Evolutionary conservation across 1,284 basidiomycete species (phyloP), one percentile per base, ranked within the genome.

Genomic region (Leccinum subrobustum): DNA sequence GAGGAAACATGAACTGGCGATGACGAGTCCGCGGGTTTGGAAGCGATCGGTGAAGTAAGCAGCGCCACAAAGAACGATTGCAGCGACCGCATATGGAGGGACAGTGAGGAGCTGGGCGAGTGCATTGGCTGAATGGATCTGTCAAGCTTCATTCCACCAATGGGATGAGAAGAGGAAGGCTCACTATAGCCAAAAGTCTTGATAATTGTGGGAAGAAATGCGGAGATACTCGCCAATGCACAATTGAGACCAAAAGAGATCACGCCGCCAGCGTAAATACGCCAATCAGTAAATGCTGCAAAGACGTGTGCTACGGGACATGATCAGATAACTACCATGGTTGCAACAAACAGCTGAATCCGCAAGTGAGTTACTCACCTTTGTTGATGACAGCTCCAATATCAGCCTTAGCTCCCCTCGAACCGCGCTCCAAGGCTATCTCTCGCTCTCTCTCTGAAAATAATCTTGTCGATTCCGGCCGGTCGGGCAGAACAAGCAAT

Each of bases 201-300:
- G 63, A 93, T 85, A 66, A 94, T 93, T 1, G 92, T 94, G 1
- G 93, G 93, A 42, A 95, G 76, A 76, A 95, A 95, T 0, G 91
- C 93, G 14, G 87, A 86, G 52, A 92, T 91, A 4, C 88, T 89
- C 6, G 90, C 89, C 9, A 94, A 77, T 6, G 87, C 87, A 55
- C 87, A 83, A 73, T 95, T 95, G 64, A 92, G 78, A 42, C 89
- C 90, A 65, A 91, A 92, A 72, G 91, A 92, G 57, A 89, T 83
- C 7, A 85, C 77, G 0, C 87, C 86, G 5, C 81, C 86, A 4
- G 76, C 65, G 66, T 88, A 88, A 23, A 88, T 78, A 16, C 73
- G 73, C 86, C 88, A 91, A 71, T 92, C 90, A 62, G 77, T 75
- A 67, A 93, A 79, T 7, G 88, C 88, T 58, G 86, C 78, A 12